Conservation (phyloP, 2,329 filamentous ascomycete species). For the Cladosporium halotolerans region DNA sequence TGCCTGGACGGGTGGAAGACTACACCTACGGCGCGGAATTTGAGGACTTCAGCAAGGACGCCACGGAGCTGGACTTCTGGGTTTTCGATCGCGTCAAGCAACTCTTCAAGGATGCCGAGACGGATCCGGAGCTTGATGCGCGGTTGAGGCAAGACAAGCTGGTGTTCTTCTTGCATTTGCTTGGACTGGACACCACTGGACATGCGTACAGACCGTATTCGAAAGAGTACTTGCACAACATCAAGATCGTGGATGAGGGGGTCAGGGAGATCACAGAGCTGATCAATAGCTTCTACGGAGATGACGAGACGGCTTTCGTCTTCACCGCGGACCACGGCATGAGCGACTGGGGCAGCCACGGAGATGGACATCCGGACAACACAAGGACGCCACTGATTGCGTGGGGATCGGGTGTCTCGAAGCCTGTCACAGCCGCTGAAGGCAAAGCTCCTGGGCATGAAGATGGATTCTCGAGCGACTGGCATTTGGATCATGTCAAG, state of each 20-base stretch:
- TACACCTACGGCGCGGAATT: constrained; percentile 75
- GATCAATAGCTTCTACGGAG: constrained; percentile 77
- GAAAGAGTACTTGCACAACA: constrained; percentile 88
- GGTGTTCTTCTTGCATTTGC: constrained; percentile 90
- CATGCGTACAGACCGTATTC: constrained; percentile 87
- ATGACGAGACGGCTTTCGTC: constrained; percentile 81
- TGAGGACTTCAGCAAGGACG: constrained; percentile 84
- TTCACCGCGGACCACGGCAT: constrained; percentile 98
- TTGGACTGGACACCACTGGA: constrained; percentile 86
- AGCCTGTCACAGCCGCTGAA: constrained; percentile 54
- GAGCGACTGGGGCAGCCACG: constrained; percentile 99
- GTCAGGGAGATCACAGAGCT: constrained; percentile 76
- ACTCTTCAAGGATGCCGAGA: constrained; percentile 73
- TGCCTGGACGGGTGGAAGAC: constrained; percentile 80
- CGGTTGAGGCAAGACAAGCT: constrained; percentile 74
- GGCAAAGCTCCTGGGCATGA: constrained; percentile 74
- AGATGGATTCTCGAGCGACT: constrained; percentile 78
- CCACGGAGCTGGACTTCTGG: constrained; percentile 78
- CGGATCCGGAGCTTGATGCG: constrained; percentile 66
- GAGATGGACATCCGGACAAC: constrained; percentile 94
- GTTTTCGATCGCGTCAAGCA: constrained; percentile 91
- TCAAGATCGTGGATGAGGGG: constrained; percentile 87
- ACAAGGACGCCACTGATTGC: constrained; percentile 86
- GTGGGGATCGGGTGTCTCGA: constrained; percentile 88
- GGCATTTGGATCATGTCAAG: constrained; percentile 72